phyloP scores from a whole-genome alignment of 306 rosid species.

The Styphnolobium japonicum region DNA sequence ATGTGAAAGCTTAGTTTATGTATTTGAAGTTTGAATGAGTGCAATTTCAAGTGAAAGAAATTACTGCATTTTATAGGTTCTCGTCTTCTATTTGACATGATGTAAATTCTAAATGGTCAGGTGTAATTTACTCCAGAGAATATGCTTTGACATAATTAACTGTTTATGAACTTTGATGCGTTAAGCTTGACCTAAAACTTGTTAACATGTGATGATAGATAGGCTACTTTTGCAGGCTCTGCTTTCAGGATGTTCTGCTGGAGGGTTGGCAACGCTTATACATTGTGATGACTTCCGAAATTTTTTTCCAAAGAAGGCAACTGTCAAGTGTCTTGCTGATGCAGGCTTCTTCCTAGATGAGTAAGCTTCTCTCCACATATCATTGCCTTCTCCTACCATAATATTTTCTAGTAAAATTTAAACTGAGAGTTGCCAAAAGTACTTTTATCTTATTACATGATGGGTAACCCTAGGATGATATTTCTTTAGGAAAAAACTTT shows the following conservation, averaged over 20 bases:
- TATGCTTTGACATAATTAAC: slow-evolving; percentile 4
- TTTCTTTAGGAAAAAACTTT: neutral
- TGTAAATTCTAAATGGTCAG: neutral
- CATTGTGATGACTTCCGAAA: slow-evolving; percentile 81
- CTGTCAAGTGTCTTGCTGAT: slow-evolving; percentile 89
- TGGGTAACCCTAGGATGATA: neutral
- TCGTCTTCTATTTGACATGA: slow-evolving; percentile 12
- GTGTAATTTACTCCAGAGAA: neutral
- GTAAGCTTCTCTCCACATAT: slow-evolving; percentile 56
- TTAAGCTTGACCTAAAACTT: slow-evolving; percentile 11
- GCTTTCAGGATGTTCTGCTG: slow-evolving; percentile 98
- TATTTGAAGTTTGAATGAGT: slow-evolving; percentile 1
- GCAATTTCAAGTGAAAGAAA: slow-evolving; percentile 6
- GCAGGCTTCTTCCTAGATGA: slow-evolving; percentile 97
- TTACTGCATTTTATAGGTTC: neutral
- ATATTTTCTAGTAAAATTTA: neutral
- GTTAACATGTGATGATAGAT: slow-evolving; percentile 5
- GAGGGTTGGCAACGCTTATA: slow-evolving; percentile 92
- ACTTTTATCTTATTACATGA: neutral
- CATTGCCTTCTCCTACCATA: slow-evolving; percentile 16
- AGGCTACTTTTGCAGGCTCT: slow-evolving; percentile 63
- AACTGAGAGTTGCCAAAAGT: neutral
- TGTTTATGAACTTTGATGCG: neutral
- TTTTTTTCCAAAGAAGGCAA: slow-evolving; percentile 51
- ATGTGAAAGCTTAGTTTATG: slow-evolving; percentile 1